Percentiles rank a stretch among this genome's conserved stretches.
Evolutionary conservation across 2,329 filamentous ascomycete genomes (phyloP).

Genomic region (Cladosporium sp.): DNA sequence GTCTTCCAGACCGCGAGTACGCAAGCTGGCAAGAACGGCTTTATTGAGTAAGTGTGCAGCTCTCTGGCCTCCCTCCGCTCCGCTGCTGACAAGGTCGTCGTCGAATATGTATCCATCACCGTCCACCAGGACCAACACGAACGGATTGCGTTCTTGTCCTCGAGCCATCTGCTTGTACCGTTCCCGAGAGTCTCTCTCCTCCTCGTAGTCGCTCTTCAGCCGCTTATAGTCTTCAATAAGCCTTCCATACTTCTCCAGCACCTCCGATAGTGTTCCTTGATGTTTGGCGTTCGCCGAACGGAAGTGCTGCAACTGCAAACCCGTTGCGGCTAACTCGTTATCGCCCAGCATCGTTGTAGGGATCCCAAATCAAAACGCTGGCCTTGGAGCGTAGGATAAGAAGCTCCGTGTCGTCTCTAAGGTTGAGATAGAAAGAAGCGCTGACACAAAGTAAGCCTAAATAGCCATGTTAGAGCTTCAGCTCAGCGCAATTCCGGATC

Average conservation of each 20-base stretch:
- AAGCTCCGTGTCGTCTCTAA: too few relatives aligned
- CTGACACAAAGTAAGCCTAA: too few relatives aligned
- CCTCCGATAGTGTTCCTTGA: conserved; percentile 22
- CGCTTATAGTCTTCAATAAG: conserved; percentile 53
- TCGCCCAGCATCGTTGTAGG: conserved; percentile 14
- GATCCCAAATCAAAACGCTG: too few relatives aligned
- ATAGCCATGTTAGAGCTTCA: too few relatives aligned
- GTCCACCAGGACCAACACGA: conserved; percentile 59
- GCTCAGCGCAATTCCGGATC: too few relatives aligned
- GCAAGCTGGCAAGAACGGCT: conserved; percentile 46
- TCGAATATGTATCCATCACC: conserved; percentile 55
- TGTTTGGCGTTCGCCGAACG: conserved; percentile 19
- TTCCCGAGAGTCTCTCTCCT: conserved; percentile 51
- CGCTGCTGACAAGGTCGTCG: conserved; percentile 27
- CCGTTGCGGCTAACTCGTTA: conserved; percentile 15
- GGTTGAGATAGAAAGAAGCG: too few relatives aligned
- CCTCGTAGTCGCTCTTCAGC: conserved; percentile 55
- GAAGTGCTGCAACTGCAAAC: conserved; percentile 21
- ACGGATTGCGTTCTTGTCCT: conserved; percentile 49
- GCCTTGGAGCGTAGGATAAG: too few relatives aligned
- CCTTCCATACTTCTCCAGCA: conserved; percentile 39
- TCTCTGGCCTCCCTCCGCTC: conserved; percentile 49
- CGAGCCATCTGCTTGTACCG: conserved; percentile 52
- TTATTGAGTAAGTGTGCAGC: conserved; percentile 54
- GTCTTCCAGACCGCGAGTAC: conserved; percentile 42